Base-by-base conservation (phyloP, 2,329 filamentous ascomycete species). In the Aspergillus sp. region DNA sequence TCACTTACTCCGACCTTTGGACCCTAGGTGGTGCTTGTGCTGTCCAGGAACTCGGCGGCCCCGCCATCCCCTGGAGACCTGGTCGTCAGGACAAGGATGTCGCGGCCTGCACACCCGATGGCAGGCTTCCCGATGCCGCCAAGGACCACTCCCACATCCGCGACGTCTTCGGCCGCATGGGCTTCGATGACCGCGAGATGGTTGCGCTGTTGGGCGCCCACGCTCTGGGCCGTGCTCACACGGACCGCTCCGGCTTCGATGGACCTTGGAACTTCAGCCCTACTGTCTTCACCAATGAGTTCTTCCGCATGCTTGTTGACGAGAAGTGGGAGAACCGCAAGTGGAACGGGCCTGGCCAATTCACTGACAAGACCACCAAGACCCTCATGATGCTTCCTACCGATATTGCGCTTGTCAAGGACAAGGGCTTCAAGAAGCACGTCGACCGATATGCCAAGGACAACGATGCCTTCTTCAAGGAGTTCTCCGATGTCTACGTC, bases 381-480 rank as follows among this genome's bases (percentile, higher is more conserved):
- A 83, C 84, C 43, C 81, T 98, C 68, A 98, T 99, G 95, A 98
- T 99, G 93, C 82, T 99, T 76, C 95, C 95, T 53, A 90, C 91
- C 64, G 93, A 99, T 72, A 87, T 96, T 79, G 89, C 89, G 56
- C 82, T 98, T 56, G 79, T 96, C 71, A 85, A 93, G 80, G 93
- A 98, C 80, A 93, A 93, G 84, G 82, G 82, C 65, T 96, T 98
- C 83, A 87, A 84, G 78, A 81, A 85, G 71, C 87, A 85, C 70
- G 90, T 93, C 31, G 87, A 96, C 77, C 86, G 88, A 75, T 98
- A 97, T 74, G 93, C 93, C 70, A 91, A 91, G 82, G 91, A 96
- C 78, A 91, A 90, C 76, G 90, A 92, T 56, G 81, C 81, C 52
- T 99, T 97, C 85, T 98, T 98, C 85, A 88, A 89, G 77, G 93